phyloP scores from a whole-genome alignment of 768 basidiomycete species.

The Mrakia gelida region DNA sequence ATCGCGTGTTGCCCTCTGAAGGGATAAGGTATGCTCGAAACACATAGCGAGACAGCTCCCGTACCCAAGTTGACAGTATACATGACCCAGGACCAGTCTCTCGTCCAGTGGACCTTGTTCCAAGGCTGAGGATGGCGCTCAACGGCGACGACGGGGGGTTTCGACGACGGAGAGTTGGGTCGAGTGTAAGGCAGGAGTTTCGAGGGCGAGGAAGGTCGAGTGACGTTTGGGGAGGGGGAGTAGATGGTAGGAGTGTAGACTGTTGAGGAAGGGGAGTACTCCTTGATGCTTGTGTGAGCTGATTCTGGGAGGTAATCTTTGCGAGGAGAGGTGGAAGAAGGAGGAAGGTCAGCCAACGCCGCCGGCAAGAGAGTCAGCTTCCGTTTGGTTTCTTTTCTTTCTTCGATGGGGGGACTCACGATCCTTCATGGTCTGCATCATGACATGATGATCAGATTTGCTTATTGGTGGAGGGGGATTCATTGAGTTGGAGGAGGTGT shows the following conservation, averaged over 20 bases:
- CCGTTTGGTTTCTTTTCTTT: not conserved
- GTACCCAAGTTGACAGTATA: constrained; percentile 16
- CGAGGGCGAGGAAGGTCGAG: not conserved
- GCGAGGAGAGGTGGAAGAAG: too few relatives aligned
- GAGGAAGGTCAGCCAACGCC: not conserved
- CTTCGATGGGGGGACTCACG: not conserved
- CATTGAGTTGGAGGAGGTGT: not conserved
- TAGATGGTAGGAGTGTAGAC: not conserved
- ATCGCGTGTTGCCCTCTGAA: constrained; percentile 33
- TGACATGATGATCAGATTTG: not conserved
- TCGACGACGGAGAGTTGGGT: not conserved
- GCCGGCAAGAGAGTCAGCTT: not conserved
- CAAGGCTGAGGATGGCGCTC: not conserved
- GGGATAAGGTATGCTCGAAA: constrained; percentile 26
- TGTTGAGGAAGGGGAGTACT: not conserved
- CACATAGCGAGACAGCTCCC: constrained; percentile 28
- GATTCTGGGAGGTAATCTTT: not conserved
- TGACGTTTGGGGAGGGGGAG: not conserved
- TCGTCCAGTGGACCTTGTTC: not conserved
- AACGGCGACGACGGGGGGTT: not conserved
- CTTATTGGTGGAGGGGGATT: not conserved
- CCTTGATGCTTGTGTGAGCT: not conserved
- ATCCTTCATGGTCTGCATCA: not conserved
- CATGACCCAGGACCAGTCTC: not conserved
- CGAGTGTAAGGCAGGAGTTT: not conserved